Evolutionary conservation across 2,329 filamentous ascomycete species (phyloP).

Genomic region (Fusarium chaquense): DNA sequence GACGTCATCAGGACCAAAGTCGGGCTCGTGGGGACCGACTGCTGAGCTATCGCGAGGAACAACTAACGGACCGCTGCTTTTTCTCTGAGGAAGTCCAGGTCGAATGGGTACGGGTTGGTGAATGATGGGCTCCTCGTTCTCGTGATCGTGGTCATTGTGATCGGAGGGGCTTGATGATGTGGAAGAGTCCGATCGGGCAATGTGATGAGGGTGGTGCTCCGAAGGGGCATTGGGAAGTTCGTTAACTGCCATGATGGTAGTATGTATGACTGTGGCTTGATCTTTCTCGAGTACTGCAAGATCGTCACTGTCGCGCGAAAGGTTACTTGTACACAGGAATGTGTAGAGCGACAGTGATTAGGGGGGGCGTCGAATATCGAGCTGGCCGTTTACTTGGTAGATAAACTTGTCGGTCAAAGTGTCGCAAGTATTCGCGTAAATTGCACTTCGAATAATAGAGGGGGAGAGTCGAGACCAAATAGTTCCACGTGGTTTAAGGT

Average conservation of each 20-base stretch:
- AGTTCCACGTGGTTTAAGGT: slow-evolving; percentile 44
- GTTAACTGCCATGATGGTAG: slow-evolving; percentile 42
- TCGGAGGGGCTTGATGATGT: slow-evolving; percentile 51
- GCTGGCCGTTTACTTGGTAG: slow-evolving; percentile 3
- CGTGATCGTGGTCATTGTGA: slow-evolving; percentile 43
- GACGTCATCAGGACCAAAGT: slow-evolving; percentile 88
- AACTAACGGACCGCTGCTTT: slow-evolving; percentile 85
- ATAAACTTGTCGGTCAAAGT: slow-evolving; percentile 19
- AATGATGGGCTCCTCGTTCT: slow-evolving; percentile 52
- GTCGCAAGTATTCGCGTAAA: slow-evolving; percentile 23
- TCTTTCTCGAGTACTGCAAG: not conserved
- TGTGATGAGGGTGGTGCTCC: slow-evolving; percentile 49
- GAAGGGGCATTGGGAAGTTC: slow-evolving; percentile 42
- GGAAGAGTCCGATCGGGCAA: slow-evolving; percentile 56
- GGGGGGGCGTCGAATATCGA: not conserved
- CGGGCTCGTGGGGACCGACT: slow-evolving; percentile 77
- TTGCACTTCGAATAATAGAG: slow-evolving; percentile 16
- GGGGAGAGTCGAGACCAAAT: slow-evolving; percentile 39
- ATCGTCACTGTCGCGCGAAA: slow-evolving; percentile 28
- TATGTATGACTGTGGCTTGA: not conserved
- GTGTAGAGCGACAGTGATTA: slow-evolving; percentile 4
- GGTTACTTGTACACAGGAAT: slow-evolving; percentile 24
- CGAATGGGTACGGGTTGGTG: slow-evolving; percentile 67
- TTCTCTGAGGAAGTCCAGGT: slow-evolving; percentile 77
- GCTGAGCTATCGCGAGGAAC: slow-evolving; percentile 81